phyloP scores from a whole-genome alignment of 768 basidiomycete genomes.

The Gyrodon lividus region DNA sequence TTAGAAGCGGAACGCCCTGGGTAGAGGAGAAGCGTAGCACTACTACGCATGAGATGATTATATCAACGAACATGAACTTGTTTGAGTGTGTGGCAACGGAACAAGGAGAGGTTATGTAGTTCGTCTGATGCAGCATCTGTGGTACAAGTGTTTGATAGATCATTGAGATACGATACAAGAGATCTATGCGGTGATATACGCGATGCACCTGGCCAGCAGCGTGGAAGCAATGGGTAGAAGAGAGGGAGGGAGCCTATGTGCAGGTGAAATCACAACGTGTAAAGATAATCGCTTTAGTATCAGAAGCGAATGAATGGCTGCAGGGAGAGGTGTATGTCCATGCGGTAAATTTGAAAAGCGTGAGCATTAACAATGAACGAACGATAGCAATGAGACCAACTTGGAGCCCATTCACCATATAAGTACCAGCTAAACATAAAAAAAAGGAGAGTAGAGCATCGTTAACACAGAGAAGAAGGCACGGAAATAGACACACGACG shows the following conservation, averaged over 20 bases:
- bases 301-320: conserved; percentile 12
- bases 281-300: conserved; percentile 14
- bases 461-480: conserved; percentile 13
- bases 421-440: conserved; percentile 22
- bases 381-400: conserved; percentile 24
- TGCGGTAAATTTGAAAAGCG: conserved; percentile 9
- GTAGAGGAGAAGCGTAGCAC: neutral
- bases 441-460: conserved; percentile 16
- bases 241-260: neutral
- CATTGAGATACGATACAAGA: neutral
- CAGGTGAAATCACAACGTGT: conserved; percentile 13
- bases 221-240: neutral
- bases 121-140: neutral
- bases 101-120: neutral
- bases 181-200: neutral
- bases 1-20: conserved; percentile 14
- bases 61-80: neutral
- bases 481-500: conserved; percentile 23
- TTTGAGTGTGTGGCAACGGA: neutral
- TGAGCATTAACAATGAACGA: conserved; percentile 30
- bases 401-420: conserved; percentile 17
- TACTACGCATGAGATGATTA: neutral
- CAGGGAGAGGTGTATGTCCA: conserved; percentile 8
- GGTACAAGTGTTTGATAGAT: neutral
- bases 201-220: conserved; percentile 12